Conservation (phyloP, 345 rosid species). For the Arabidopsis thaliana region TAIR10.1 NC_003070.9:29939501-29940000, state of each 20-base stretch:
- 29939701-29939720: background rate
- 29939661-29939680: background rate
- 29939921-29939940: background rate
- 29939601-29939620: background rate
- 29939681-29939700: background rate
- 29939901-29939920: background rate
- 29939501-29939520: background rate
- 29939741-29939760: slow-evolving; percentile 13
- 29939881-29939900: background rate
- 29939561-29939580: background rate
- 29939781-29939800: background rate
- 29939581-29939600: background rate
- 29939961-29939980: slow-evolving; percentile 1
- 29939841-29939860: background rate
- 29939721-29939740: background rate
- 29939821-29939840: background rate
- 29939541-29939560: background rate
- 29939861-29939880: background rate
- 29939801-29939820: too few species aligned
- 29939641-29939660: background rate
- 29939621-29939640: background rate
- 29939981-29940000: slow-evolving; percentile 7
- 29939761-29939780: background rate
- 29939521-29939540: background rate
- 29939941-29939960: background rate